phyloP scores from a whole-genome alignment of 2,329 filamentous ascomycete genomes.

The Didymella pinodella region DNA sequence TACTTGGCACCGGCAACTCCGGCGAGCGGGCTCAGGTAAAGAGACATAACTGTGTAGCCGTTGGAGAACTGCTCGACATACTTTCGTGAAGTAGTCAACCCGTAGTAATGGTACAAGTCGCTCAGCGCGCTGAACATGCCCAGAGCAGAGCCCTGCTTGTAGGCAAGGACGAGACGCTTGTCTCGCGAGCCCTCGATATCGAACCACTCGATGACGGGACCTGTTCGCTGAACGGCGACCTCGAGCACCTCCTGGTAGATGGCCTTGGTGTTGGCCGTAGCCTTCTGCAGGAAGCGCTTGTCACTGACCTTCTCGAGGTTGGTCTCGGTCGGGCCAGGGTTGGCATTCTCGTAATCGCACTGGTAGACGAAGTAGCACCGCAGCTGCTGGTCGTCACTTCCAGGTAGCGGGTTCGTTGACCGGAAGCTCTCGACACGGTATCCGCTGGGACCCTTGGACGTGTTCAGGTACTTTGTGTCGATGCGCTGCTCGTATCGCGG shows the following conservation, averaged over 20 bases:
- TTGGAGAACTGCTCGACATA: slow-evolving; percentile 99
- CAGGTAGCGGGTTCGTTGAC: slow-evolving; percentile 81
- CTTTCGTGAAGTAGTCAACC: slow-evolving; percentile 93
- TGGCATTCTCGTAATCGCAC: slow-evolving; percentile 83
- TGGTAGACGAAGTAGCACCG: slow-evolving; percentile 99
- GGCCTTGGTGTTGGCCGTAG: slow-evolving; percentile 91
- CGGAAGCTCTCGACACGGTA: slow-evolving; percentile 98
- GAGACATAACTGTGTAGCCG: slow-evolving; percentile 94
- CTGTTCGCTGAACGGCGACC: slow-evolving; percentile 81
- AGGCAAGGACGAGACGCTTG: slow-evolving; percentile 93
- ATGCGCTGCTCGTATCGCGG: slow-evolving; percentile 94
- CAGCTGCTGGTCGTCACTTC: slow-evolving; percentile 79
- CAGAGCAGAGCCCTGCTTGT: slow-evolving; percentile 89
- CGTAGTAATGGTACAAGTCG: slow-evolving; percentile 98
- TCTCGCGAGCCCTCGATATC: slow-evolving; percentile 91
- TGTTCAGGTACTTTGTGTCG: slow-evolving; percentile 93
- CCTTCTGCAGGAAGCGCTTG: slow-evolving; percentile 93
- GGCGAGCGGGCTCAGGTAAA: slow-evolving; percentile 83
- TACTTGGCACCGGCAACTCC: slow-evolving; percentile 56
- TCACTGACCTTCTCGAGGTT: slow-evolving; percentile 91
- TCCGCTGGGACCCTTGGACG: slow-evolving; percentile 71
- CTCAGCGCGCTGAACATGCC: slow-evolving; percentile 95
- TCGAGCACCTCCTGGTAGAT: slow-evolving; percentile 95
- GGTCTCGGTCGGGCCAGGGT: slow-evolving; percentile 78
- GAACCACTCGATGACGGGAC: slow-evolving; percentile 97